Percentiles rank a stretch among this genome's conserved stretches.
phyloP scores from a whole-genome alignment of 139 green algal genomes.

The Spirogloea muscicola region DNA sequence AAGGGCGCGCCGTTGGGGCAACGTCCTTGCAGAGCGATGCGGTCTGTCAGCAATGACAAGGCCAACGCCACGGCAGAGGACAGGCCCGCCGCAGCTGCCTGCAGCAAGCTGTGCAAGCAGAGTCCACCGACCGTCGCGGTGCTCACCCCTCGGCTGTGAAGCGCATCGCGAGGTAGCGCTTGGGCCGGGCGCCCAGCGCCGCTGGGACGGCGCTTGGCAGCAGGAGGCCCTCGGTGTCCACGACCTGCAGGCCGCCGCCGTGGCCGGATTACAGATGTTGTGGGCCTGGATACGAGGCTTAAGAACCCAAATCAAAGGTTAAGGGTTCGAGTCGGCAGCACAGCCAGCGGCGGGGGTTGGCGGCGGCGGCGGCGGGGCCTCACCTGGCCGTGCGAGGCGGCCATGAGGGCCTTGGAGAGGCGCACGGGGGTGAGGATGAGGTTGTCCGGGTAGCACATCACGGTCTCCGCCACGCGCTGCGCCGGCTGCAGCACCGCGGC shows the following conservation, averaged over 20 bases:
- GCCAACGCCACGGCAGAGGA: no score
- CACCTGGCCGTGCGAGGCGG: slow-evolving; percentile 34
- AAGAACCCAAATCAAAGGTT: no score
- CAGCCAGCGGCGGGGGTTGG: no score
- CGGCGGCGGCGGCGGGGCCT: no score
- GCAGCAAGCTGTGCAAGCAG: no score
- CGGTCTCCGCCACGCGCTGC: slow-evolving; percentile 35
- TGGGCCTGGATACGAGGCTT: no score
- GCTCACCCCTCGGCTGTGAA: slow-evolving; percentile 40
- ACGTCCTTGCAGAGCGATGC: no score
- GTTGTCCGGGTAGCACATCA: slow-evolving; percentile 26
- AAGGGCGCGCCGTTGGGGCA: not conserved
- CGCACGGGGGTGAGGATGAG: slow-evolving; percentile 32
- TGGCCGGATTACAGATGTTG: no score
- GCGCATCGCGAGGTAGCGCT: slow-evolving; percentile 19
- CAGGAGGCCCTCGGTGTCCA: slow-evolving; percentile 34
- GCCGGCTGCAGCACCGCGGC: slow-evolving; percentile 27
- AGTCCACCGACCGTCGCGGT: no score
- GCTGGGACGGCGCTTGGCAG: slow-evolving; percentile 39
- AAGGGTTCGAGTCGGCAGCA: no score
- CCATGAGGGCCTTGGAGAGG: slow-evolving; percentile 25
- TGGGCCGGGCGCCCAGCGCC: slow-evolving; percentile 27
- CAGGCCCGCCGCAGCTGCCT: no score
- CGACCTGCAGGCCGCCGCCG: no score
- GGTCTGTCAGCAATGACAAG: not conserved